Base-by-base conservation (phyloP, 2,329 filamentous ascomycete genomes). In the Coniella vitis region DNA sequence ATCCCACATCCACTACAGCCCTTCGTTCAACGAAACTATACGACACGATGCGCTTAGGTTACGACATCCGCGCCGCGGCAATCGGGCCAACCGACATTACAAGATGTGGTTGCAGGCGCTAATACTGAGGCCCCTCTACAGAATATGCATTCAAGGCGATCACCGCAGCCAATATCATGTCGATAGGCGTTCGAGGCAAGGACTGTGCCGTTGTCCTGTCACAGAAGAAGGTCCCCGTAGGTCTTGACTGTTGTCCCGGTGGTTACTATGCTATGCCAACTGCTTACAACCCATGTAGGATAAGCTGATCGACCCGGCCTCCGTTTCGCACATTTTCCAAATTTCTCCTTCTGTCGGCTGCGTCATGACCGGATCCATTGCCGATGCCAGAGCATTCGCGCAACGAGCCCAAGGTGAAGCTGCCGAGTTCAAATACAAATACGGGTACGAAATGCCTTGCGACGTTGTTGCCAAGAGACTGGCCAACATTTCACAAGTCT, bases 121-220 rank as follows among this genome's bases (percentile, higher is more conserved):
- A 43, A 53, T 45, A 2, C 38, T 19, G 25, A 32, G n/a, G 17
- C 22, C 49, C 54, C 47, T 45, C 36, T 57, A 60, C 67, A 97
- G 93, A 98, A 79, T 98, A 98, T 91, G 93, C 93, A 61, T 98
- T 98, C 84, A 98, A 98, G 77, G 93, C 93, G 52, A 98, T 98
- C 72, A 98, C 93, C 60, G 91, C 93, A 54, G 93, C 93, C 60
- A 97, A 97, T 72, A 97, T 98, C 75, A 98, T 95, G 78, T 93
- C 93, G 54, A 81, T 98, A 68, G 93, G 93, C 61, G 83, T 98
- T 59, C 81, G 90, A 65, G 93, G 93, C 70, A 98, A 98, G 79
- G 82, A 93, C 73, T 97, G 91, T 64, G 93, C 93, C 31, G 93
- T 98, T 38, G 88, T 98, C 46, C 75, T 98, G 67, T 97, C 93